A percentile compares a stretch with the other conserved stretches of the same genome.
Evolutionary conservation across 2,329 filamentous ascomycete genomes (phyloP).

Genomic region (Alternaria gansuensis): DNA sequence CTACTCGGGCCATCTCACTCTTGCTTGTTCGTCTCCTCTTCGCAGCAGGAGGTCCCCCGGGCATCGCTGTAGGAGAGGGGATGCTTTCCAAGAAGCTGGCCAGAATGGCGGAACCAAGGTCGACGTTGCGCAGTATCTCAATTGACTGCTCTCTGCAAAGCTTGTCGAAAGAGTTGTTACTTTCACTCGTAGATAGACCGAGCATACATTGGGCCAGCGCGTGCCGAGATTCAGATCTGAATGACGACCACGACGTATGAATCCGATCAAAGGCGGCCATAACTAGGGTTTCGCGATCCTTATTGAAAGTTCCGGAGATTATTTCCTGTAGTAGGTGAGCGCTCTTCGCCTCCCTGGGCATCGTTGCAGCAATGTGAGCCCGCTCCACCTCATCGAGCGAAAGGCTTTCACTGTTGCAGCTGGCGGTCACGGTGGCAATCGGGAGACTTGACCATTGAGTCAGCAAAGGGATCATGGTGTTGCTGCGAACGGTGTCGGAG

Average conservation of each 20-base stretch:
- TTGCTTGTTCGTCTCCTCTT: constrained; percentile 84
- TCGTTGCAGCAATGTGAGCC: constrained; percentile 62
- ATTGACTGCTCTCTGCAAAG: constrained; percentile 66
- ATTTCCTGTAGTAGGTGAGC: constrained; percentile 63
- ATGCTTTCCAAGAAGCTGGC: constrained; percentile 76
- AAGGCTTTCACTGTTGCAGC: constrained; percentile 62
- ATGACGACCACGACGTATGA: constrained; percentile 73
- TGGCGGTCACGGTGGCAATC: constrained; percentile 60
- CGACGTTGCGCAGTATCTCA: constrained; percentile 75
- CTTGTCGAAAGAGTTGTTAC: constrained; percentile 43
- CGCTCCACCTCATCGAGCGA: constrained; percentile 61
- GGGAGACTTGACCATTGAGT: constrained; percentile 71
- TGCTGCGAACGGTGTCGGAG: constrained; percentile 75
- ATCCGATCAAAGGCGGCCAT: constrained; percentile 74
- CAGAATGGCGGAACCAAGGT: constrained; percentile 77
- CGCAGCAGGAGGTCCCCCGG: constrained; percentile 74
- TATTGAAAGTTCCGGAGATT: constrained; percentile 56
- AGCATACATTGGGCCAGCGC: constrained; percentile 70
- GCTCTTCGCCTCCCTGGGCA: constrained; percentile 66
- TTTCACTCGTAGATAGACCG: constrained; percentile 63
- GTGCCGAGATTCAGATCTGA: constrained; percentile 71
- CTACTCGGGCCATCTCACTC: constrained; percentile 70
- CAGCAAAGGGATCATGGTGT: constrained; percentile 78
- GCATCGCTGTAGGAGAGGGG: constrained; percentile 75
- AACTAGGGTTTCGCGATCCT: constrained; percentile 65